These are phyloP conservation scores for Pyrenochaeta sp. DNA, from an alignment of 2,329 filamentous ascomycete genomes.

Conservation along the genomic window DNA sequence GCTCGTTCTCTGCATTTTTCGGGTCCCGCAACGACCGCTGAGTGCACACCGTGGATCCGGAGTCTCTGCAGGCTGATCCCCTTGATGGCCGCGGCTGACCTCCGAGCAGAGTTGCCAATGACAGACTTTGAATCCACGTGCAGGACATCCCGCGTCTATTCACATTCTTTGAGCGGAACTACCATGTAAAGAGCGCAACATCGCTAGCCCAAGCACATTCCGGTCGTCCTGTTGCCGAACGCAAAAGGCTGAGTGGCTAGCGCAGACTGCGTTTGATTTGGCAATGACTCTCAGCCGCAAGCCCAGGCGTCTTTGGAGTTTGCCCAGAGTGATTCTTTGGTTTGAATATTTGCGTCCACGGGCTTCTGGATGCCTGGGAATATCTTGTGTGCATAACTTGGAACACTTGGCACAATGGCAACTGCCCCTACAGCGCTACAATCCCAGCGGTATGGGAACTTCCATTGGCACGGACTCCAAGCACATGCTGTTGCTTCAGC, in stretches of 20 bases:
- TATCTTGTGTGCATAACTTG: slow-evolving; percentile 1
- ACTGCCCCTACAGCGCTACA: neutral
- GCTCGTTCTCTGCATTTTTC: no score
- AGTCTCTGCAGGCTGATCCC: no score
- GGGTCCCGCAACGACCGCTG: no score
- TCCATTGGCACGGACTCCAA: slow-evolving; percentile 1
- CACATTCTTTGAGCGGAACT: neutral
- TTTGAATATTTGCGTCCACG: neutral
- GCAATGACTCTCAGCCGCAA: slow-evolving; percentile 5
- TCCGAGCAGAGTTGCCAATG: no score
- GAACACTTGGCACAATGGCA: neutral
- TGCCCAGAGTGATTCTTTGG: neutral
- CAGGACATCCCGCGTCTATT: neutral
- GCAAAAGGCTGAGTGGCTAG: neutral
- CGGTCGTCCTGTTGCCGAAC: neutral
- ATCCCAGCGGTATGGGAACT: neutral
- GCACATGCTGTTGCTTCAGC: no score
- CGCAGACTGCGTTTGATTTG: slow-evolving; percentile 2
- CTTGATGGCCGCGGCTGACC: no score
- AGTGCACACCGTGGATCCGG: no score
- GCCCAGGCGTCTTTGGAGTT: neutral
- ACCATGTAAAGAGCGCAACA: neutral
- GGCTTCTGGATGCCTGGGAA: neutral
- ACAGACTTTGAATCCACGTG: no score
- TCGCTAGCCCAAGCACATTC: neutral